Conservation (phyloP, 2,329 filamentous ascomycete species). For the Emericellopsis atlantica region DNA sequence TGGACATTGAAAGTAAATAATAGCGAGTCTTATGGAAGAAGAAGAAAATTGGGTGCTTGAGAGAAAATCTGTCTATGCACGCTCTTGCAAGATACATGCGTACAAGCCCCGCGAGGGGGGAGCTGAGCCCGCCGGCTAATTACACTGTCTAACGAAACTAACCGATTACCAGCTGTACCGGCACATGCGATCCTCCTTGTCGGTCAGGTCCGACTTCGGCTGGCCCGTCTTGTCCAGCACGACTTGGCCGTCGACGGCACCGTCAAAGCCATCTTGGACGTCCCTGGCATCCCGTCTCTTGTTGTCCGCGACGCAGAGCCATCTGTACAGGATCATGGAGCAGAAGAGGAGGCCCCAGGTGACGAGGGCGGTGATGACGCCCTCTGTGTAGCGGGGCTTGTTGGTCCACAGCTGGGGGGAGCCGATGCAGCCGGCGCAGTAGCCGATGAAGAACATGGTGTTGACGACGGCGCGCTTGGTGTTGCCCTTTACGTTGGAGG, state of each 20-base stretch:
- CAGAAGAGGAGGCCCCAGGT: constrained; percentile 26
- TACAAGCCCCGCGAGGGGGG: too few relatives aligned
- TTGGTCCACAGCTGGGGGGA: constrained; percentile 34
- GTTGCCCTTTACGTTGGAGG: constrained; percentile 15
- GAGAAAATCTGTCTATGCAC: too few relatives aligned
- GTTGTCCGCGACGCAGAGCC: constrained; percentile 21
- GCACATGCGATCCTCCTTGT: constrained; percentile 19
- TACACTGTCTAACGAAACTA: too few relatives aligned
- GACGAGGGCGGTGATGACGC: constrained; percentile 29
- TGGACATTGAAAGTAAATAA: neutral
- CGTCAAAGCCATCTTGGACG: neutral
- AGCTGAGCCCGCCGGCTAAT: too few relatives aligned
- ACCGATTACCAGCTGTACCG: constrained; percentile 12
- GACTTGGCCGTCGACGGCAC: constrained; percentile 3
- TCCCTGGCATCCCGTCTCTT: constrained; percentile 8
- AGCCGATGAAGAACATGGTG: constrained; percentile 12
- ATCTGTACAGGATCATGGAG: constrained; percentile 17
- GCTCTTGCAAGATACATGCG: too few relatives aligned
- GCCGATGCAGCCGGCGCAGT: constrained; percentile 13
- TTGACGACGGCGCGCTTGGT: constrained; percentile 14
- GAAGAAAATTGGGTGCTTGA: too few relatives aligned
- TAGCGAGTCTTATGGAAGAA: too few relatives aligned
- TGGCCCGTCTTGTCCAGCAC: constrained; percentile 10
- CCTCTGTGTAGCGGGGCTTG: constrained; percentile 28
- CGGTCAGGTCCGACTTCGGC: constrained; percentile 17